Percentiles rank a stretch among this genome's conserved stretches.
phyloP scores from a whole-genome alignment of 306 rosid genomes.

The Corylus americana region DNA sequence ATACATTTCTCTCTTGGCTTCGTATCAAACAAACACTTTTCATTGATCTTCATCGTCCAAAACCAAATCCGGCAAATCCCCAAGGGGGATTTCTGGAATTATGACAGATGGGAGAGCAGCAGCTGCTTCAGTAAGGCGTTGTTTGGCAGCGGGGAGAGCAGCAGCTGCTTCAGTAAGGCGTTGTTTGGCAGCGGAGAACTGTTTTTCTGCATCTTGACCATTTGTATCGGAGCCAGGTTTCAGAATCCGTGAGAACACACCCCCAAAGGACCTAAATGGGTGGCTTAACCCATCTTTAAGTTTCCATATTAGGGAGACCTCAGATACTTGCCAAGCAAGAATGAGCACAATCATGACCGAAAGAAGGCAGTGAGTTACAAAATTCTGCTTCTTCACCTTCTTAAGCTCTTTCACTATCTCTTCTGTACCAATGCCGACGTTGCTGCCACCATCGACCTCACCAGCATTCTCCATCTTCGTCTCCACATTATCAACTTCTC shows the following conservation, averaged over 20 bases:
- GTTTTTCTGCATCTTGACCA: slow-evolving; percentile 34
- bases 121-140: slow-evolving; percentile 18
- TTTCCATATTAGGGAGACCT: slow-evolving; percentile 58
- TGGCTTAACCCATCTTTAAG: slow-evolving; percentile 53
- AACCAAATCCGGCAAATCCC: slow-evolving; percentile 28
- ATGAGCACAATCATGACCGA: slow-evolving; percentile 76
- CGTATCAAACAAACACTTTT: slow-evolving; percentile 4
- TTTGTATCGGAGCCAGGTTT: slow-evolving; percentile 23
- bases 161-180: slow-evolving; percentile 21
- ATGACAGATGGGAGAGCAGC: slow-evolving; percentile 35
- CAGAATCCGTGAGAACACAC: slow-evolving; percentile 37
- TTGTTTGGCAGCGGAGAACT: not conserved
- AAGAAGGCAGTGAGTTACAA: slow-evolving; percentile 78
- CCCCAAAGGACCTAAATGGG: slow-evolving; percentile 56
- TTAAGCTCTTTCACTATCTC: slow-evolving; percentile 63
- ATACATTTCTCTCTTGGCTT: not conserved
- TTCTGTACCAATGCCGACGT: slow-evolving; percentile 31
- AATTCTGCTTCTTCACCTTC: slow-evolving; percentile 69
- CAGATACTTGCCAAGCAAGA: slow-evolving; percentile 77
- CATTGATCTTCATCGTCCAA: slow-evolving; percentile 19
- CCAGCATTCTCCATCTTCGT: slow-evolving; percentile 15
- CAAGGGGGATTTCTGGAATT: slow-evolving; percentile 40
- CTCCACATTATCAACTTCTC: slow-evolving; percentile 12
- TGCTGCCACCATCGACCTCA: slow-evolving; percentile 4
- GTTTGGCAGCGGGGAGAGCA: slow-evolving; percentile 4